Base-by-base conservation (phyloP, 2,329 filamentous ascomycete genomes). In the Rutstroemia sp. region DNA sequence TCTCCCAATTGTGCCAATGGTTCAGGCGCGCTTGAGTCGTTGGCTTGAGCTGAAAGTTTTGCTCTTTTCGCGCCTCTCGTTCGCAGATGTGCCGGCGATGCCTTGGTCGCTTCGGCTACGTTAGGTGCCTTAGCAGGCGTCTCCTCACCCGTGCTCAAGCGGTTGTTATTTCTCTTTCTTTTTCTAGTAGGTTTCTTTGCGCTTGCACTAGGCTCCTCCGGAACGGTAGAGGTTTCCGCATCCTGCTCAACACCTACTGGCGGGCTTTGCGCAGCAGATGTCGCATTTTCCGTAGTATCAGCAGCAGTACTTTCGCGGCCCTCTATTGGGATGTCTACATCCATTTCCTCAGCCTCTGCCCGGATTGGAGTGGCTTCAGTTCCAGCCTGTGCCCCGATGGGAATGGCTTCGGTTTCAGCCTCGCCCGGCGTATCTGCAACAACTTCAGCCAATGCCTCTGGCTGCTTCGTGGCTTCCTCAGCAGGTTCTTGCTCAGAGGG, bases 91-190 rank as follows among this genome's bases (percentile, higher is more conserved):
- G 38, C 48, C n/a, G 46, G 47, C 8, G 53, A 56, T 51, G 18
- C 23, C 8, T 7, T 41, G 16, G 14, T 41, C 18, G 16, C n/a
- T n/a, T 34, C 18, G 25, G 23, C 10, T 18, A 18, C 27, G 25
- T 19, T 52, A 51, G 19, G n/a, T 30, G 48, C 19, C 3, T 47
- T 46, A 18, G 34, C 46, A 38, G 54, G 47, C 39, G 54, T 52
- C 14, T 47, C 27, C 10, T 56, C 41, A 5, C 52, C 52, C 9
- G 38, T 44, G 6, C 50, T 46, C 37, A 65, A 55, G 14, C 56
- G 51, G 47, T 67, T 67, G 16, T 63, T 58, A 21, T 66, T 66
- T 46, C 61, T 60, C 5, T 60, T 61, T 48, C 60, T 62, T 49
- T 60, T 65, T 21, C 62, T 57, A 39, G 56, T 59, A 19, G 49